Evolutionary conservation across 352 stramenopile genomes (phyloP).

Genomic region (Pythium guiyangense): DNA sequence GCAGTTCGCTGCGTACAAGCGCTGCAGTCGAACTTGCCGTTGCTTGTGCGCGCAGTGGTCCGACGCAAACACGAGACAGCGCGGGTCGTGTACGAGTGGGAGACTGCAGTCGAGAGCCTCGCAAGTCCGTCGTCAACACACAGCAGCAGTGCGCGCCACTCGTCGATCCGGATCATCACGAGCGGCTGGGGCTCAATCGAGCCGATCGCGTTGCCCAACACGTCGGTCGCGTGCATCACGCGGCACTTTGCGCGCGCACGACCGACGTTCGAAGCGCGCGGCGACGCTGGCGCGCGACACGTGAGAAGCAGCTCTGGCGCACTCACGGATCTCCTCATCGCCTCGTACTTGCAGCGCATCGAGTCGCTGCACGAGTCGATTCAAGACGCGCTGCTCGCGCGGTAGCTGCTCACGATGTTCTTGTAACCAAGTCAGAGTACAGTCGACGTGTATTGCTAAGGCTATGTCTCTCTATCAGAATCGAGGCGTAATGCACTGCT

Average conservation of each 20-base stretch:
- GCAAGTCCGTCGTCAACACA: neutral
- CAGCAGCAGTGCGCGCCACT: too few relatives aligned
- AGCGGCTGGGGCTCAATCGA: neutral
- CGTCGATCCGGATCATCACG: neutral
- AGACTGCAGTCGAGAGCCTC: neutral
- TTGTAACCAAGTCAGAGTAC: neutral
- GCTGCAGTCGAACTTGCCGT: neutral
- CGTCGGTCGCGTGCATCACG: neutral
- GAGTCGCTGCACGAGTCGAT: slow-evolving; percentile 6
- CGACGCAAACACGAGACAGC: neutral
- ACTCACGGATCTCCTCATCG: slow-evolving; percentile 11
- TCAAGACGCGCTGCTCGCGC: slow-evolving; percentile 1
- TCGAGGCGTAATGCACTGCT: neutral
- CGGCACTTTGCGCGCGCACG: slow-evolving; percentile 4
- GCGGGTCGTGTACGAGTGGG: slow-evolving; percentile 5
- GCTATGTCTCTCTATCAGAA: neutral
- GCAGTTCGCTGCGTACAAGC: neutral
- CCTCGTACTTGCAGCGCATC: slow-evolving; percentile 5
- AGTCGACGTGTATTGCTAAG: neutral
- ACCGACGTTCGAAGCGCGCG: neutral
- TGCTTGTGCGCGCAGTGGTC: neutral
- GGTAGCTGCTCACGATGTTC: neutral
- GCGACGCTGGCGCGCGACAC: neutral
- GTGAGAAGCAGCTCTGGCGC: neutral
- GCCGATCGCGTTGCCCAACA: slow-evolving; percentile 1